Base-by-base conservation (phyloP, 352 stramenopile species). In the Phytophthora cryptogea region DNA sequence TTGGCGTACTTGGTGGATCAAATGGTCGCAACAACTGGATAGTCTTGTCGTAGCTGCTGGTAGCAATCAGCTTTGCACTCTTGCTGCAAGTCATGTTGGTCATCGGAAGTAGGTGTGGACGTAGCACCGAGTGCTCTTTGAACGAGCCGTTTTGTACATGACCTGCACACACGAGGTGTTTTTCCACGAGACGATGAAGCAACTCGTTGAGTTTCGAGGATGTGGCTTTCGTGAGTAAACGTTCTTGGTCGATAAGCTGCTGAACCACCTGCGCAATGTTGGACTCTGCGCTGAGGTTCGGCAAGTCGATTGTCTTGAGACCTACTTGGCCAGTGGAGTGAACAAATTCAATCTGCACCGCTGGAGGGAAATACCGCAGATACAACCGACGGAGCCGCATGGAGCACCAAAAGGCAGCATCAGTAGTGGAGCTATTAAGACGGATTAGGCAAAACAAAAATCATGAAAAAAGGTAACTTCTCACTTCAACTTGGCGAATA, bases 1-100 rank as follows among this genome's bases (percentile, higher is more conserved):
- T 17, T 3, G 23, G n/a, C 16, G 3, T 8, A 4, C 30, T 50
- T 28, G 36, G 46, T 0, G 23, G 3, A 1, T 72, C 69, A 30
- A 76, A 76, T 2, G 72, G 80, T 16, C 59, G 60, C 23, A 80
- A 44, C 28, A 93, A 49, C 4, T 67, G 73, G 36, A 89, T 89
- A 3, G 76, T 90, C 53, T 88, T 90, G 63, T 92, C 82, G 49
- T 92, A 94, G 71, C 84, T 85, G 36, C 76, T 60, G 5, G 77
- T 94, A 33, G 77, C 80, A 8, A 90, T 60, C n/a, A 89, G 44
- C 14, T 54, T 67, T 0, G 70, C 81, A 47, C 77, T 78, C 66
- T 94, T 94, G 59, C 63, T 88, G 72, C 76, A 78, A 1, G 75
- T 70, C 58, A 90, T 80, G 56, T 94, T 94, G 46, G 80, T 83